Base-by-base conservation (phyloP, 805 yeast genomes). In the Lipomyces yamanashiensis region DNA sequence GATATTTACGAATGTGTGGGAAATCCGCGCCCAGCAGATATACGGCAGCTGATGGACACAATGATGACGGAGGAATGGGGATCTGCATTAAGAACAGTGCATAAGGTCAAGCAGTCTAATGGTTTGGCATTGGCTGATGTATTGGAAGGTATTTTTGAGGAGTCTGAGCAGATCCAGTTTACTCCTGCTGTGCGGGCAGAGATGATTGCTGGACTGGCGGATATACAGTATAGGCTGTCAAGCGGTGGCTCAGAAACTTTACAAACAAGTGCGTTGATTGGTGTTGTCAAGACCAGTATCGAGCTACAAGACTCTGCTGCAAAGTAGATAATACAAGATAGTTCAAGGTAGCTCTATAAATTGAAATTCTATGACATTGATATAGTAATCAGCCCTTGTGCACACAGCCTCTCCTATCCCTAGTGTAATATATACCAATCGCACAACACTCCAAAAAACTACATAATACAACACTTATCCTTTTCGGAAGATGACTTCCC, bases 1-100 rank as follows among this genome's bases (percentile, higher is more conserved):
- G 87, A 89, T 86, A 87, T 95, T 43, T 95, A 90, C 74, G 97
- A 92, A 67, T 92, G 98, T 74, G 87, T 95, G 39, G 99, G 99
- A 1, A 92, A 96, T 0, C 98, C 99, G 2, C 89, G 89, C 67
- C 98, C 98, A 0, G 82, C 81, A 45, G 97, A 92, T 69, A 82
- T 95, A 28, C 89, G 89, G 70, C 79, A 85, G 0, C 86, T 92
- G 5, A 78, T 95, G 63, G 88, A 87, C 67, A 84, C 96, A 5
- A 85, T 93, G 33, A 77, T 95, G 73, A 86, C 85, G 70, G 96
- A 92, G 66, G 96, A 92, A 72, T 95, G 97, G 96, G 82, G 89
- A 10, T 85, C 92, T 9, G 84, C 96, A 0, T 83, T 84, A 70
- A 76, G 82, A 39, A 88, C 95, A 1, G 77, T 95, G 70, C 81